Base-by-base conservation (phyloP, 208 protist genomes). In the Novymonas esmeraldas region DNA sequence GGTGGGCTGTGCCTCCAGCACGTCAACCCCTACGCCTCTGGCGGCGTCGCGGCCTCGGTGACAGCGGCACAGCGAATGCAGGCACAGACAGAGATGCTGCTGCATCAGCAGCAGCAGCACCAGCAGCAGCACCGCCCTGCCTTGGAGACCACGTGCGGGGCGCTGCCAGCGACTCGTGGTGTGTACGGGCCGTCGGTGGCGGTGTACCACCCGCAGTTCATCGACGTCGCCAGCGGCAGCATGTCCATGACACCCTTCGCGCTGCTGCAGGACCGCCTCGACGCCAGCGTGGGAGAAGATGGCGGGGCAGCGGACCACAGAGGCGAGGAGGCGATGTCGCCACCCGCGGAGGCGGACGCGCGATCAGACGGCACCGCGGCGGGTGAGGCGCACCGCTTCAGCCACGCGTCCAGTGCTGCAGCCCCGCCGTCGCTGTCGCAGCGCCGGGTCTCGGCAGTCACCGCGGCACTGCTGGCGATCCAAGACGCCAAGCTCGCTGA, bases 171-270 rank as follows among this genome's bases (percentile, higher is more conserved):
- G n/a, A 20, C 13, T 20, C 34, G 33, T 13, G 39, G 36, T 20
- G 70, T 84, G 45, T 82, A 84, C 71, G 74, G 64, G 1, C 81
- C 78, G 1, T 73, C 73, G 2, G 74, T 84, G 16, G 4, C 50
- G 2, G 48, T 76, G 16, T 57, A 67, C 9, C 66, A 76, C 36
- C 58, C 76, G 22, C 89, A 92, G 70, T 94, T 94, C 64, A 67
- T 94, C 28, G 85, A 94, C 57, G 16, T 92, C 18, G 31, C 70
- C 13, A 88, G 81, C 5, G 69, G 81, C 48, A 48, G n/a, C 33
- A 63, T 68, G 9, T 75, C 67, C 38, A 87, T 92, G 85, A 78
- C 61, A 0, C 81, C 89, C 11, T 89, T 90, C 20, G 76, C 63
- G 16, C 64, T 82, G 10, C 62, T 63, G n/a, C 50, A 70, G n/a